Base-by-base conservation (phyloP, 768 basidiomycete species). In the Pulveroboletus sp. region DNA sequence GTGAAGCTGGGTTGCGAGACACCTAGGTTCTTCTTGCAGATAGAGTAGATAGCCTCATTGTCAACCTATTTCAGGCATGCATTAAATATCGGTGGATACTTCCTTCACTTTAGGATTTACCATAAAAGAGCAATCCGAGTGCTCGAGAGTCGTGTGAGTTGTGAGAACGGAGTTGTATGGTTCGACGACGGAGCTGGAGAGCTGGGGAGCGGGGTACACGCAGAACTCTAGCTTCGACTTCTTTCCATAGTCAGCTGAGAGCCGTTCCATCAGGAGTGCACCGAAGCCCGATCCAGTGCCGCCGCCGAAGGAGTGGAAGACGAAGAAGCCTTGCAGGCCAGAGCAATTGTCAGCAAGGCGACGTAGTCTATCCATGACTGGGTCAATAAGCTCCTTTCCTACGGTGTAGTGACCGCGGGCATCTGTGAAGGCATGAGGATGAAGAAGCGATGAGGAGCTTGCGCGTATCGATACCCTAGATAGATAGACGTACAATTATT, bases 41-140 rank as follows among this genome's bases (percentile, higher is more conserved):
- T 98, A 68, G 97, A 94, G 72, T 95, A 98, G 67, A 98, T 98
- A 46, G 94, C 96, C 71, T 99, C 94, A 68, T 99, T 99, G 68
- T 99, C 96, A 55, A 99, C 89, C 89, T 91, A 54, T 32, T 55
- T 38, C 17, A 33, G 39, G 32, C 47, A 27, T 56, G 43, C 13
- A 53, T 54, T 46, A 51, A 45, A 50, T 40, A 37, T 26, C 32
- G 39, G 37, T 18, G 27, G 6, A 44, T n/a, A 21, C 9, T 41
- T 30, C 24, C 43, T 30, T 10, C 14, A 8, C 27, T 31, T 47
- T 18, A 24, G 13, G 10, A 47, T 46, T 44, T 56, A 87, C 96
- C 95, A 99, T 98, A 80, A 99, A 99, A 33, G 96, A 97, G 72
- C 96, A 99, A 76, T 99, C 96, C n/a, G 96, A 96, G 74, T 99